Evolutionary conservation across 2,329 filamentous ascomycete species (phyloP).

Genomic region (Aspergillus viridinutans): DNA sequence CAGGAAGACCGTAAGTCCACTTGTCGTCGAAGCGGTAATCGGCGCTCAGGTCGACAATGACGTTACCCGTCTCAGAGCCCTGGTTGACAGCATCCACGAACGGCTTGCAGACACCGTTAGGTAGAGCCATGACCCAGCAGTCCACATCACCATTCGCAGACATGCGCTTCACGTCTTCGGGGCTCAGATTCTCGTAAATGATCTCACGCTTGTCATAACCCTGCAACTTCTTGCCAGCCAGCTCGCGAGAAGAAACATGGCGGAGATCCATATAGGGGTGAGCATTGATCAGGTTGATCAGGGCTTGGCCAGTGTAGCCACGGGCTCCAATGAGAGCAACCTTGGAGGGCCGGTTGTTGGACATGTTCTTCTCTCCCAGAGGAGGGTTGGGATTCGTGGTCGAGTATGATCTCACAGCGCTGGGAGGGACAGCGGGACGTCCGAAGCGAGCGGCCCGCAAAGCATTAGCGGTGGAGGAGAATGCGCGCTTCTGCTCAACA

Average conservation of each 20-base stretch:
- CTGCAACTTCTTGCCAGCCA: conserved; percentile 78
- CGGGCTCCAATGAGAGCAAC: conserved; percentile 86
- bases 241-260: conserved; percentile 89
- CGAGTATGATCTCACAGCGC: conserved; percentile 37
- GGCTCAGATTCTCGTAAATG: conserved; percentile 82
- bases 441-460: conserved; percentile 33
- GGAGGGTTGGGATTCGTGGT: conserved; percentile 79
- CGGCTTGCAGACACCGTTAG: conserved; percentile 90
- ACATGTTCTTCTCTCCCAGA: conserved; percentile 80
- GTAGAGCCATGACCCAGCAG: conserved; percentile 96
- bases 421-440: conserved; percentile 26
- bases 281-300: conserved; percentile 79
- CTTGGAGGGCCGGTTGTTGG: conserved; percentile 71
- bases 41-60: conserved; percentile 92
- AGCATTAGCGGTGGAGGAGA: conserved; percentile 55
- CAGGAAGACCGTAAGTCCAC: conserved; percentile 89
- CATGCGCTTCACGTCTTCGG: conserved; percentile 82
- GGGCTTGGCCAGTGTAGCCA: conserved; percentile 88
- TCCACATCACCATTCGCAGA: conserved; percentile 81
- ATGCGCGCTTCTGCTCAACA: conserved; percentile 61
- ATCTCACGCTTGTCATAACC: conserved; percentile 90
- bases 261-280: conserved; percentile 87
- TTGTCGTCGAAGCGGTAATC: conserved; percentile 84
- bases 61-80: conserved; percentile 61
- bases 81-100: conserved; percentile 85